Base-by-base conservation (phyloP, 768 basidiomycete genomes). In the Leccinum disarticulatum region DNA sequence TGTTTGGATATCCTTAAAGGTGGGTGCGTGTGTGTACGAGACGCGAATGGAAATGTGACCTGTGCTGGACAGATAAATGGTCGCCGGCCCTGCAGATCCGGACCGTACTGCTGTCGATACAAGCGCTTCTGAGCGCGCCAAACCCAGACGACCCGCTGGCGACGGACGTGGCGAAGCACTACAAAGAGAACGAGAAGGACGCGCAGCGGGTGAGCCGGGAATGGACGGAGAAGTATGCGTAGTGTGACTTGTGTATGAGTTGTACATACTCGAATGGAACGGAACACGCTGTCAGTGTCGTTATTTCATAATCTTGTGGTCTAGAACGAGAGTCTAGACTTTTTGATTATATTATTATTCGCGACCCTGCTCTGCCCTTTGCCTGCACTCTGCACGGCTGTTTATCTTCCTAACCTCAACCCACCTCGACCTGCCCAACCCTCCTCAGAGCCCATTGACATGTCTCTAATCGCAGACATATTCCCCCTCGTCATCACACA, bases 1-100 rank as follows among this genome's bases (percentile, higher is more conserved):
- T 99, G 97, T 76, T 78, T 99, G 58, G 97, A 99, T 74, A 98
- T 99, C 69, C 79, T 99, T 70, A 99, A 99, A 83, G 93, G 93
- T 90, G 68, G 51, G 81, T 70, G 49, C 22, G 15, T 13, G 46
- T n/a, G 41, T 22, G 9, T 27, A 14, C n/a, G 6, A 2, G 25
- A 25, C 11, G 64, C 52, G 62, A 50, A 43, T 2, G 11, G 3
- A 10, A 33, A 28, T 38, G 47, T 57, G 22, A 61, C 60, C 49
- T 17, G 30, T 6, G 27, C 3, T 28, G 43, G 47, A 31, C 55
- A 94, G 97, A 99, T 77, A 98, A 98, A 81, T 99, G 97, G 97
- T 97, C 95, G 10, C 97, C 97, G 19, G 97, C 97, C 0, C 82
- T 99, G 17, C 97, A 99, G 74, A 99, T 99, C 77, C 89, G 97